Evolutionary conservation across 2,329 filamentous ascomycete species (phyloP), one percentile per base, ranked within the genome.

Genomic region (Ilyonectria robusta): DNA sequence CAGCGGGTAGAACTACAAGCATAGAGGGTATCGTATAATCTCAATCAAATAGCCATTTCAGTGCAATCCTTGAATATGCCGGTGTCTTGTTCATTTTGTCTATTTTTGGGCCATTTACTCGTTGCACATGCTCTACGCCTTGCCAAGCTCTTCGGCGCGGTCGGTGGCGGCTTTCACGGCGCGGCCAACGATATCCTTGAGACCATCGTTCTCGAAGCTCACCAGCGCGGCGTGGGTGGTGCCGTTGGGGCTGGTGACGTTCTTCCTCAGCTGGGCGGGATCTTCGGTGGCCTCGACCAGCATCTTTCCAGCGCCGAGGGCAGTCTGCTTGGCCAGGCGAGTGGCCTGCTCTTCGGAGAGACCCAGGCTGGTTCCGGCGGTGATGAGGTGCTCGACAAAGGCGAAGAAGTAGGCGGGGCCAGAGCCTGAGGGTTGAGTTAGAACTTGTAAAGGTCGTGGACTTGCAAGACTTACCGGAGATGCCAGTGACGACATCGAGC

Each of bases 371-470:
- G 78, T 79, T 13, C 81, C 85, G 66, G 81, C 82, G 59, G 82
- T 74, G 59, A 85, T 82, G 51, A 87, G 77, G 74, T 87, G 84
- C 72, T 87, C 85, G 7, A 87, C 85, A 76, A 87, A 80, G 70
- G 84, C 84, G 72, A 87, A 87, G 78, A 87, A 87, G 77, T 87
- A 87, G 0, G 85, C 85, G 0, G 85, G 85, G 2, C 85, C 85
- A 19, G 84, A 86, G 26, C 85, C 84, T 86, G 55, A 1, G 13
- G 4, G 6, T 13, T 9, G 1, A 15, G 37, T 75, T 42, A 74
- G 62, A 3, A 4, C 3, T 1, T 0, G 33, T 1, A 2, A 2
- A 21, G 21, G 21, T 5, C n/a, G 1, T 17, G 17, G 10, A 6
- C 35, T 46, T 42, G 21, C 29, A 15, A n/a, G 4, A 9, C 81